phyloP scores from a whole-genome alignment of 2,329 filamentous ascomycete species.

The Xylariaceae sp. region DNA sequence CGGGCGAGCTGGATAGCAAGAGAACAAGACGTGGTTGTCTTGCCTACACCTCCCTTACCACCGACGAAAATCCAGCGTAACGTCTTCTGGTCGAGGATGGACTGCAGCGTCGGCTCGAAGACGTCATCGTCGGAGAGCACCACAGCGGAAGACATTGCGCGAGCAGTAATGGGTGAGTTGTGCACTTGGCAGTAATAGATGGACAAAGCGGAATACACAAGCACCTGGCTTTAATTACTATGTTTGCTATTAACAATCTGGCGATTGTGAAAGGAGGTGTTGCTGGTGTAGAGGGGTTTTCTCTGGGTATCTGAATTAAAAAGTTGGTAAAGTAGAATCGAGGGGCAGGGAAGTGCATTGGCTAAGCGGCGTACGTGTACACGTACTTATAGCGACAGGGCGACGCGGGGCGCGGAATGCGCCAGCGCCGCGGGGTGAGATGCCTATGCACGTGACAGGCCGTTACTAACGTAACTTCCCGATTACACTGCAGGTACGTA shows the following conservation, averaged over 20 bases:
- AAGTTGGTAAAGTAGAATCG: not conserved
- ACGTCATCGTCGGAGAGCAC: conserved; percentile 62
- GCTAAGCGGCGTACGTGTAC: not conserved
- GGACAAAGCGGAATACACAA: not conserved
- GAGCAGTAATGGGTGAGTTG: not conserved
- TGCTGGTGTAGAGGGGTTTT: not conserved
- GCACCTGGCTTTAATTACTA: not conserved
- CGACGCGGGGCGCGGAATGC: too few species aligned
- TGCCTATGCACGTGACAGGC: too few species aligned
- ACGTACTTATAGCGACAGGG: not conserved
- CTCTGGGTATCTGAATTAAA: not conserved
- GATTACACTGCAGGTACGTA: too few species aligned
- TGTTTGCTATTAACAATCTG: not conserved
- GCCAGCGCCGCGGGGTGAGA: too few species aligned
- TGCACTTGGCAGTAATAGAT: not conserved
- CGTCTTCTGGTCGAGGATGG: conserved; percentile 89
- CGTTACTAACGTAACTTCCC: too few species aligned
- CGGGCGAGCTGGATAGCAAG: conserved; percentile 96
- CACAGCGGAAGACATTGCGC: conserved; percentile 38
- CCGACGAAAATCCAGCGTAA: conserved; percentile 99
- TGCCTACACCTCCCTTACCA: conserved; percentile 96
- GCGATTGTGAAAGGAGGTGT: not conserved
- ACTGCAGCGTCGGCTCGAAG: conserved; percentile 89
- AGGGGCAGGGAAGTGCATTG: not conserved
- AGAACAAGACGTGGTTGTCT: conserved; percentile 98